Base-by-base conservation (phyloP, 805 yeast genomes). In the Candida piceae region DNA sequence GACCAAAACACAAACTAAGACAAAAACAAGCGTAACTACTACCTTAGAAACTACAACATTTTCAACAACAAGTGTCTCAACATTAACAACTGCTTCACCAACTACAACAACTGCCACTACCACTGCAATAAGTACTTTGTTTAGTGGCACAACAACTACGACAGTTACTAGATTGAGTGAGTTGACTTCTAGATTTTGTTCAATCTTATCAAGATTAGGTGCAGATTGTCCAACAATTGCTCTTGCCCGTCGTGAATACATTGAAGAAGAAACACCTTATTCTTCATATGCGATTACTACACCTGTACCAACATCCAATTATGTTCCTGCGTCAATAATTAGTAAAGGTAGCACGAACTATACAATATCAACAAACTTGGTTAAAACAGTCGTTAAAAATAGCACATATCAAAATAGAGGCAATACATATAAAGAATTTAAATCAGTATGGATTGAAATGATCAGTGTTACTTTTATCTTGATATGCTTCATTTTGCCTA, bases 141-240 rank as follows among this genome's bases (percentile, higher is more conserved):
- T n/a, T n/a, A n/a, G n/a, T n/a, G 32, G n/a, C 11, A 42, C 41
- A 4, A 34, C 35, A 12, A 38, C 42, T 15, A 39, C 46, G 7
- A 36, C 45, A 1, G 45, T 39, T 29, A 42, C 49, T 3, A 20
- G 32, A 26, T 23, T 43, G 18, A 42, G 36, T 20, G 46, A 48
- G 29, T 38, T 43, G 30, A 45, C 49, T 2, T 45, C 52, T 3
- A 35, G 52, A 16, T 45, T 45, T 31, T 48, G 49, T 24, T 39
- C 46, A 7, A 40, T 48, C 24, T 29, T 45, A 33, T 38, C 46
- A 16, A 37, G 48, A 12, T 23, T 48, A 21, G 52, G 49, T 8
- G 49, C 39, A 4, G 44, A 39, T 11, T 48, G 49, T 33, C 48
- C 51, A 16, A 29, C 40, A 18, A 15, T 40, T 16, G 37, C 30